Evolutionary conservation across 805 yeast genomes (phyloP), one percentile per base, ranked within the genome.

Genomic region (Debaryomyces castellii): DNA sequence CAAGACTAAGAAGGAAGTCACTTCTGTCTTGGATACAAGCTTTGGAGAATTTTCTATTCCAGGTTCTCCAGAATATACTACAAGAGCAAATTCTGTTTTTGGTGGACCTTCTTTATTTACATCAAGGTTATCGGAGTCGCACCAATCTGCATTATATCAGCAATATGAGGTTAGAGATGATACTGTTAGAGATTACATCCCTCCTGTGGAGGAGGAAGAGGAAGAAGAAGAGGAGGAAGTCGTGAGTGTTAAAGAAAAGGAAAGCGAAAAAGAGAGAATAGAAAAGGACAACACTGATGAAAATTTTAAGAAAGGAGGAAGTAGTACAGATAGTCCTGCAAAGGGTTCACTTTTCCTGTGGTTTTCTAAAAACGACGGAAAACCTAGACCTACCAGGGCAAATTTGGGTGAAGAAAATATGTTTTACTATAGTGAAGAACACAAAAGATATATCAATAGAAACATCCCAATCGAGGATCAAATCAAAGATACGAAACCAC

Each of bases 361-460:
- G 60, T 49, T 61, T 22, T 60, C 73, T 38, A 64, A 66, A 40
- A 76, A 75, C 38, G 77, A 80, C 23, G 83, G 80, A 39, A 87
- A 81, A 43, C 89, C 88, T 33, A 88, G 87, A 58, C 87, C 90
- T 0, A 77, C 83, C 50, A 80, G 81, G 51, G 98, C 97, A 30
- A 89, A 94, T 53, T 68, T 94, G 43, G 99, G 98, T 10, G 88
- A 86, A 46, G 77, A 82, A 48, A 85, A 76, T 59, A 71, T 79
- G 14, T 85, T 94, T 60, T 78, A 80, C 57, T 94, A 82, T 62
- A 96, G 91, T 67, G 92, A 88, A 55, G 81, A 86, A 48, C 76
- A 86, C 59, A 83, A 85, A 61, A 78, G 96, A 57, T 94, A 97
- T 97, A 81, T 94, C 43, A 84, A 89, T 59, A 80, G 79, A 45